phyloP scores from a whole-genome alignment of 139 green algal species.

The Edaphochlamys debaryana region DNA sequence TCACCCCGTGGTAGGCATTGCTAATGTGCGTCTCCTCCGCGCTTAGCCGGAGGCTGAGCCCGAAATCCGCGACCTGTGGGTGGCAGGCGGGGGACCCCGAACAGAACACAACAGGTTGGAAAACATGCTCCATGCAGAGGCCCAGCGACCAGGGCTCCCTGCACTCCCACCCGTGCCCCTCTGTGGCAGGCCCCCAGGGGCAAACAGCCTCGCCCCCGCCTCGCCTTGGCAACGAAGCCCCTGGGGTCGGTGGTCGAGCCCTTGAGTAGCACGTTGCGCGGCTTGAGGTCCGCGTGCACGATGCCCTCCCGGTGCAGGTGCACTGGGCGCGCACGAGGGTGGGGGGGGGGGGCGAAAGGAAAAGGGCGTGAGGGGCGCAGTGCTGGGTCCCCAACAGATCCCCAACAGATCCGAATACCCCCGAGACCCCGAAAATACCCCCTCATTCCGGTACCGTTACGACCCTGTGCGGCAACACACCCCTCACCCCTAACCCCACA shows the following conservation, averaged over 20 bases:
- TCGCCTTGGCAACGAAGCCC: conserved; percentile 35
- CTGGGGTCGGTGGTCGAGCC: conserved; percentile 15
- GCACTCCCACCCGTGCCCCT: neutral
- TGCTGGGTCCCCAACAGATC: too few relatives aligned
- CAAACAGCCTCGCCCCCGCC: neutral
- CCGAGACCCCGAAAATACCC: too few relatives aligned
- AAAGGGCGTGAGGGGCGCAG: too few relatives aligned
- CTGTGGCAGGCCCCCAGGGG: too few relatives aligned
- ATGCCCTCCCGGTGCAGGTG: conserved; percentile 59
- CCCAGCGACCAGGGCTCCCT: neutral
- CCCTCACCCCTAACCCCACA: too few relatives aligned
- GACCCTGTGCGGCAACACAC: too few relatives aligned
- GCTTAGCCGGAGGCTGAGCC: conserved; percentile 52
- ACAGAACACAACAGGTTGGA: too few relatives aligned
- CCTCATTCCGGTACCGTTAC: too few relatives aligned
- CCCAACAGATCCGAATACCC: too few relatives aligned
- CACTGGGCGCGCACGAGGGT: too few relatives aligned
- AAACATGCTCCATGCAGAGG: neutral
- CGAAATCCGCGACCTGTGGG: conserved; percentile 59
- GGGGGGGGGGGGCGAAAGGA: too few relatives aligned
- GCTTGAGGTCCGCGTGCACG: conserved; percentile 55
- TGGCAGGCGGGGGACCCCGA: neutral
- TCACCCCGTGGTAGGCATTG: conserved; percentile 52
- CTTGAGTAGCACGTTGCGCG: conserved; percentile 54
- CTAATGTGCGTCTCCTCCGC: conserved; percentile 47